These are phyloP conservation scores for Calonectria pauciramosa DNA, from an alignment of 2,329 filamentous ascomycete genomes.

Conservation along the genomic window DNA sequence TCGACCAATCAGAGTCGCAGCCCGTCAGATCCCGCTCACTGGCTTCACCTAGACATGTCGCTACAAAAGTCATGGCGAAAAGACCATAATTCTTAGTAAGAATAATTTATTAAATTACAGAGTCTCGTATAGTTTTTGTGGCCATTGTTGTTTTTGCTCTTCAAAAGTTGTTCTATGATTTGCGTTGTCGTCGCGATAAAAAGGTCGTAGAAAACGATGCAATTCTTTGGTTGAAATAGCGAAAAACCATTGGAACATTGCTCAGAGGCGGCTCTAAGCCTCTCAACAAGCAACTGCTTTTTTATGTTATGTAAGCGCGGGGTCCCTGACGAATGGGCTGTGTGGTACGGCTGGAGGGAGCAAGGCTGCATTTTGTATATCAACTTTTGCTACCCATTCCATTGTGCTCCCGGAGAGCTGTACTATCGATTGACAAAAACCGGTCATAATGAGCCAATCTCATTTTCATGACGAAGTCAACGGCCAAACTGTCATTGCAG, in stretches of 20 bases:
- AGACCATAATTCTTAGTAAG: neutral
- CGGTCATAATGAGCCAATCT: neutral
- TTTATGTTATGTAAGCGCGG: neutral
- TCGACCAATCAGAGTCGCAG: neutral
- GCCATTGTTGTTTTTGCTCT: neutral
- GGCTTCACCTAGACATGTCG: neutral
- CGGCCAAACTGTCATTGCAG: neutral
- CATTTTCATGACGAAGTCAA: neutral
- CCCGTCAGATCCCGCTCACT: neutral
- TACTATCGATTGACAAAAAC: neutral
- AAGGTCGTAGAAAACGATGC: neutral
- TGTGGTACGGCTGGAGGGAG: neutral
- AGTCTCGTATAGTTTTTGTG: neutral
- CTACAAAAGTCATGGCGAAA: neutral
- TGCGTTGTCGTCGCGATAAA: neutral
- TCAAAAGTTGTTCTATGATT: neutral
- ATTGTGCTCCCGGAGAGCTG: neutral
- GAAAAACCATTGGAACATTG: neutral
- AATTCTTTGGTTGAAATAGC: neutral
- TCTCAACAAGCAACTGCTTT: neutral
- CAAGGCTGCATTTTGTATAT: neutral
- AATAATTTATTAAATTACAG: neutral
- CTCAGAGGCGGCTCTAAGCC: neutral
- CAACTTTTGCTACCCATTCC: neutral
- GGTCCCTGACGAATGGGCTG: too few relatives aligned